Conservation (phyloP, 306 rosid species). For the Vachellia collinsii region DNA sequence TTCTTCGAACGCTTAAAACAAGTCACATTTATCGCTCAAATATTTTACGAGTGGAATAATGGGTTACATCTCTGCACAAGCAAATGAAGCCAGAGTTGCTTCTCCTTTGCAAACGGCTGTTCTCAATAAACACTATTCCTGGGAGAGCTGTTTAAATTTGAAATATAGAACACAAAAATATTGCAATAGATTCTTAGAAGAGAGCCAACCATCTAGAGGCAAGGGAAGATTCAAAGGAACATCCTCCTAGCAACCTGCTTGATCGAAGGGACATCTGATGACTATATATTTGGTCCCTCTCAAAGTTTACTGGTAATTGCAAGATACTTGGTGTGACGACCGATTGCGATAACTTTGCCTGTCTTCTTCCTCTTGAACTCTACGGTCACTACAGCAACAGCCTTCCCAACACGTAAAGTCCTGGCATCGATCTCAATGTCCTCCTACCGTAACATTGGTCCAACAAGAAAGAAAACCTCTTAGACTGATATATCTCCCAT, state of each 20-base stretch:
- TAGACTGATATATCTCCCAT: background rate
- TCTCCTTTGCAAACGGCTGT: background rate
- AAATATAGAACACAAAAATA: background rate
- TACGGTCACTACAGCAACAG: conserved; percentile 50
- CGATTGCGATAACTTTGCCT: conserved; percentile 61
- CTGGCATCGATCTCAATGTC: conserved; percentile 59
- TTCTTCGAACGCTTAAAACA: background rate
- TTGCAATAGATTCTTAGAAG: background rate
- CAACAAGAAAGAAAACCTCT: background rate
- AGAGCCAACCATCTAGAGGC: background rate
- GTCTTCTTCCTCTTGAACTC: conserved; percentile 60
- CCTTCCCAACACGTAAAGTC: conserved; percentile 55
- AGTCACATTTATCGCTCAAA: background rate
- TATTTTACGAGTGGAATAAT: background rate
- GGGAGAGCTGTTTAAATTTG: background rate
- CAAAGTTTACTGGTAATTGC: conserved; percentile 53
- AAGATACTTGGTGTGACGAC: conserved; percentile 65
- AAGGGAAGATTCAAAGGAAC: conserved; percentile 6
- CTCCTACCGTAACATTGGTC: conserved; percentile 41
- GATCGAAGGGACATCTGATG: background rate
- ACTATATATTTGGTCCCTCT: background rate
- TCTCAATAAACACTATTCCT: background rate
- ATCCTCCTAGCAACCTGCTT: background rate
- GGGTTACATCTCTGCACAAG: background rate
- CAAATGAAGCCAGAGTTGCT: background rate